A percentile compares a stretch with the other conserved stretches of the same genome.
Evolutionary conservation across 495 filamentous ascomycete species (phyloP).

Genomic region (Aspergillus affinis): DNA sequence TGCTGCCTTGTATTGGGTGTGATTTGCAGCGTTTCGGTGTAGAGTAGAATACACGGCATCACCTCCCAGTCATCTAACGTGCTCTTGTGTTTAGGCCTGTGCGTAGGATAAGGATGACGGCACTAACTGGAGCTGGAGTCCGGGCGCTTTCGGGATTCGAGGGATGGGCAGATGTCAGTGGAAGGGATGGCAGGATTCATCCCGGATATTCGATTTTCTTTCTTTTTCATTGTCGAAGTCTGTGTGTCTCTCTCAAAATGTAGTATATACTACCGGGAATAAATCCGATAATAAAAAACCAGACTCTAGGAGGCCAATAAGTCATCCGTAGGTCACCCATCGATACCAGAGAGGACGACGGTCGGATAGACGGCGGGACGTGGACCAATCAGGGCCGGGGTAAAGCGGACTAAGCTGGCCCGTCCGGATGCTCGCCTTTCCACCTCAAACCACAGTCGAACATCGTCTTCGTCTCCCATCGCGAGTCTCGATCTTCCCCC

Average conservation of each 20-base stretch:
- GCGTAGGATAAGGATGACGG: background rate
- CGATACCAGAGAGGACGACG: background rate
- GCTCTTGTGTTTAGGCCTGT: background rate
- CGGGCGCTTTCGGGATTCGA: background rate
- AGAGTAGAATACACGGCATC: slow-evolving; percentile 24
- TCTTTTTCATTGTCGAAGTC: too few relatives aligned
- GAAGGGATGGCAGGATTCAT: background rate
- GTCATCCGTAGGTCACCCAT: too few relatives aligned
- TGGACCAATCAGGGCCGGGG: slow-evolving; percentile 37
- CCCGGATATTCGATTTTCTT: background rate
- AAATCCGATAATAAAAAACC: too few relatives aligned
- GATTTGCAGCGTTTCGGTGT: slow-evolving; percentile 21
- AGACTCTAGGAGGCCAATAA: too few relatives aligned
- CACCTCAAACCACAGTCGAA: slow-evolving; percentile 45
- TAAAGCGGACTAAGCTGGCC: slow-evolving; percentile 40
- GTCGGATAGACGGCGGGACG: slow-evolving; percentile 15
- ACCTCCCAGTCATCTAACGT: slow-evolving; percentile 17
- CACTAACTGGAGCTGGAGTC: background rate
- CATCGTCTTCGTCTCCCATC: slow-evolving; percentile 40
- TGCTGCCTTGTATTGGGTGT: slow-evolving; percentile 21
- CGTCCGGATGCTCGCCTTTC: slow-evolving; percentile 47
- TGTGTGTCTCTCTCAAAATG: too few relatives aligned
- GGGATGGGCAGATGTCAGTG: background rate
- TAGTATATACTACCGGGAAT: too few relatives aligned
- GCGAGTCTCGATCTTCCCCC: slow-evolving; percentile 33